phyloP scores from a whole-genome alignment of 331 rosid genomes.

The Cucumis variabilis region DNA sequence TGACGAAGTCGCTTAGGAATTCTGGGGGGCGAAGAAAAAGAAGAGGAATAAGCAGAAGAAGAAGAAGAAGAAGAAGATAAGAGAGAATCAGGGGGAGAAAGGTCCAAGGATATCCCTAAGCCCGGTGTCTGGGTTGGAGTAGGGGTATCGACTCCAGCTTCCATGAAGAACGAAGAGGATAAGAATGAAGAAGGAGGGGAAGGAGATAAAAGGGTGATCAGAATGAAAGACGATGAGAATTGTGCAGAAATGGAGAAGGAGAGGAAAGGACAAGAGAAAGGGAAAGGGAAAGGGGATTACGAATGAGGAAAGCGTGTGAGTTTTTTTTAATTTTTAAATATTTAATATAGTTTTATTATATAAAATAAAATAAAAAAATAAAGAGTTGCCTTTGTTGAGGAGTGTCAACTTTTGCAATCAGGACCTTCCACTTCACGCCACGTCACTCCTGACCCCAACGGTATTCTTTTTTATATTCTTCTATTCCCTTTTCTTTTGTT shows the following conservation, averaged over 20 bases:
- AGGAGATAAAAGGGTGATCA: neutral
- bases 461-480: neutral
- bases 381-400: slow-evolving; percentile 1
- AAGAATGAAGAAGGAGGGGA: neutral
- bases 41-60: neutral
- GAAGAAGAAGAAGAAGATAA: slow-evolving; percentile 43
- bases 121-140: slow-evolving; percentile 33
- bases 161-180: slow-evolving; percentile 39
- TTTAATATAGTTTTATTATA: neutral
- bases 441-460: slow-evolving; percentile 37
- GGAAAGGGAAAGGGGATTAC: neutral
- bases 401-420: slow-evolving; percentile 23
- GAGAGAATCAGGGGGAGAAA: slow-evolving; percentile 40
- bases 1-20: slow-evolving; percentile 79
- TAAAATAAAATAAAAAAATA: neutral
- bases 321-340: neutral
- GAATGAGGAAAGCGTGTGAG: slow-evolving; percentile 24
- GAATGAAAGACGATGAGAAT: neutral
- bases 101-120: slow-evolving; percentile 55
- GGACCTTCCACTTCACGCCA: slow-evolving; percentile 33
- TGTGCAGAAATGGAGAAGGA: neutral
- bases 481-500: neutral
- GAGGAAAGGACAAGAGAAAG: neutral
- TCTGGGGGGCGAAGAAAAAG: slow-evolving; percentile 32
- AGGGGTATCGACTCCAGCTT: slow-evolving; percentile 54